Conservation (phyloP, 2,329 filamentous ascomycete species). For the Colletotrichum tamarilloi region DNA sequence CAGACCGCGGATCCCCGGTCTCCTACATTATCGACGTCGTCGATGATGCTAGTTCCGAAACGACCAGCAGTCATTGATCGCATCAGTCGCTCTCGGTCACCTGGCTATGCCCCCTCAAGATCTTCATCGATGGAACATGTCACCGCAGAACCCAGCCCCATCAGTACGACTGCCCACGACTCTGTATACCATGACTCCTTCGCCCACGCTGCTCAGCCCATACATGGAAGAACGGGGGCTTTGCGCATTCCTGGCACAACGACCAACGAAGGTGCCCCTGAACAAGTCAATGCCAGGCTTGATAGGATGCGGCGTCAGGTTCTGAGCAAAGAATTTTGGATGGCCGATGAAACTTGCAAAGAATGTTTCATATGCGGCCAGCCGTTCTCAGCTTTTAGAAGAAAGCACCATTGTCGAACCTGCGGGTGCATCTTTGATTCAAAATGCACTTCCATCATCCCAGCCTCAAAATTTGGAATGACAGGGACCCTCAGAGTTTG, state of each 20-base stretch:
- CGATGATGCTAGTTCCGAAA: constrained; percentile 52
- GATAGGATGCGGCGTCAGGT: constrained; percentile 86
- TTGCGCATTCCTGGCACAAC: constrained; percentile 68
- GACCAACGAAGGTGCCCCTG: constrained; percentile 66
- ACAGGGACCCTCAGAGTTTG: constrained; percentile 87
- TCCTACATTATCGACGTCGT: constrained; percentile 49
- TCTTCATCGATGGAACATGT: constrained; percentile 70
- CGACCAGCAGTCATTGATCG: constrained; percentile 65
- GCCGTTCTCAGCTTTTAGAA: constrained; percentile 90
- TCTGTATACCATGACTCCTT: constrained; percentile 69
- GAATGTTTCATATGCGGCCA: constrained; percentile 95
- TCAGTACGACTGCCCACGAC: constrained; percentile 69
- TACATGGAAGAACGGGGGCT: constrained; percentile 57
- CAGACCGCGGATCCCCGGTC: constrained; percentile 46
- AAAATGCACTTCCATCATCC: constrained; percentile 93
- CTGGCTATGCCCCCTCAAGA: constrained; percentile 59
- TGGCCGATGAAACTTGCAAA: constrained; percentile 98
- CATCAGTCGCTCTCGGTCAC: constrained; percentile 60
- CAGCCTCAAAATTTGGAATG: constrained; percentile 88
- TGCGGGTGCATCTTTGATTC: constrained; percentile 99
- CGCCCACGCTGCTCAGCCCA: constrained; percentile 55
- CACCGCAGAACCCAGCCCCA: constrained; percentile 65
- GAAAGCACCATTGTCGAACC: constrained; percentile 95
- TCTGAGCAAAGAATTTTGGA: constrained; percentile 96
- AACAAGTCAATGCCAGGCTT: constrained; percentile 69